A percentile compares a stretch with the other conserved stretches of the same genome.
These are phyloP conservation scores for Quercus tomentella DNA, from an alignment of 331 rosid genomes.

Conservation along the genomic window DNA sequence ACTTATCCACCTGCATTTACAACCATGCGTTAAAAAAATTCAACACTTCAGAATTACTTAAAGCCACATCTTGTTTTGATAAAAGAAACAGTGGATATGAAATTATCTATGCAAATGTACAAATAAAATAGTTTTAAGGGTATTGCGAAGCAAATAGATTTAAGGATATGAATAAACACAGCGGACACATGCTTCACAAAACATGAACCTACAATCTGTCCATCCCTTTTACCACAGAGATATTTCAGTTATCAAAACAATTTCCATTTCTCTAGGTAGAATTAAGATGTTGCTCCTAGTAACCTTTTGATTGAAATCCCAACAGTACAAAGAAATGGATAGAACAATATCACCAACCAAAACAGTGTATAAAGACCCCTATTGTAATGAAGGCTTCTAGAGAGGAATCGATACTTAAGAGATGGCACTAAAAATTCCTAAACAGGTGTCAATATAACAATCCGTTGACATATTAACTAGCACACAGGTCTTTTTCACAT, in stretches of 20 bases:
- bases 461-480: no score
- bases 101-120: neutral
- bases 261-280: neutral
- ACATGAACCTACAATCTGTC: neutral
- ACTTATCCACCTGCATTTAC: conserved; percentile 79
- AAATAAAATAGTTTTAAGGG: neutral
- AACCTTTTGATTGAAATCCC: neutral
- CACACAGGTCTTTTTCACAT: no score
- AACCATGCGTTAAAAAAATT: conserved; percentile 3
- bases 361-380: neutral
- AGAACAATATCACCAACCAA: neutral
- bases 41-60: neutral
- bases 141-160: neutral
- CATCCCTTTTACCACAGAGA: neutral
- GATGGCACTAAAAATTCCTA: neutral
- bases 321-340: neutral
- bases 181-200: neutral
- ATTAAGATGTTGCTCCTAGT: neutral
- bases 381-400: neutral
- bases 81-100: neutral
- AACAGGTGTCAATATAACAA: neutral
- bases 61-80: neutral
- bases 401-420: neutral
- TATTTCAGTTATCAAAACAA: neutral
- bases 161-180: neutral